Percentiles rank a stretch among this genome's conserved stretches.
phyloP scores from a whole-genome alignment of 768 basidiomycete genomes.

The Boletus fagicola region DNA sequence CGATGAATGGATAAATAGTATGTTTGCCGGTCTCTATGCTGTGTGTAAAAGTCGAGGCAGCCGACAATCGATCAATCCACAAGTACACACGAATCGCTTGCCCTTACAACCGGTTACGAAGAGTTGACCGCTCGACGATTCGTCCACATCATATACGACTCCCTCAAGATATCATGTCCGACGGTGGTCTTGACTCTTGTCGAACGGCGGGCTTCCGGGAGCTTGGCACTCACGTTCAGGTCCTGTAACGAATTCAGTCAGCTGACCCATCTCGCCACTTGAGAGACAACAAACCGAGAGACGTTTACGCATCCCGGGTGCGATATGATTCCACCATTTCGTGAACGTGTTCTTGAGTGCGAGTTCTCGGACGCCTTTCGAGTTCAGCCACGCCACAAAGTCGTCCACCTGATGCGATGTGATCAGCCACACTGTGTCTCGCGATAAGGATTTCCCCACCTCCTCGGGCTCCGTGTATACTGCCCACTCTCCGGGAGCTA shows the following conservation, averaged over 20 bases:
- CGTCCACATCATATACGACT: constrained; percentile 87
- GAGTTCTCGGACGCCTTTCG: constrained; percentile 86
- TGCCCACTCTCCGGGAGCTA: constrained; percentile 85
- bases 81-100: constrained; percentile 6
- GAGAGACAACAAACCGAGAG: constrained; percentile 52
- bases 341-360: constrained; percentile 72
- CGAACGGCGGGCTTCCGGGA: constrained; percentile 80
- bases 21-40: constrained; percentile 22
- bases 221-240: constrained; percentile 61
- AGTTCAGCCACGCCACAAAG: constrained; percentile 86
- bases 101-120: constrained; percentile 8
- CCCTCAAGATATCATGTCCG: constrained; percentile 64
- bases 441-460: constrained; percentile 42
- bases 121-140: constrained; percentile 67
- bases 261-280: background rate
- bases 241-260: constrained; percentile 46
- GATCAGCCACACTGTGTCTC: constrained; percentile 7
- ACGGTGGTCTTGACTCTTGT: constrained; percentile 60
- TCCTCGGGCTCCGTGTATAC: constrained; percentile 84
- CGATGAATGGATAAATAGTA: constrained; percentile 21
- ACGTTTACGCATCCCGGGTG: constrained; percentile 75
- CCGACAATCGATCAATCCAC: constrained; percentile 7
- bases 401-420: constrained; percentile 61
- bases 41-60: constrained; percentile 12
- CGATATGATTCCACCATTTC: constrained; percentile 84